Base-by-base conservation (phyloP, 208 protist genomes). In the Trypanosoma brucei region DNA sequence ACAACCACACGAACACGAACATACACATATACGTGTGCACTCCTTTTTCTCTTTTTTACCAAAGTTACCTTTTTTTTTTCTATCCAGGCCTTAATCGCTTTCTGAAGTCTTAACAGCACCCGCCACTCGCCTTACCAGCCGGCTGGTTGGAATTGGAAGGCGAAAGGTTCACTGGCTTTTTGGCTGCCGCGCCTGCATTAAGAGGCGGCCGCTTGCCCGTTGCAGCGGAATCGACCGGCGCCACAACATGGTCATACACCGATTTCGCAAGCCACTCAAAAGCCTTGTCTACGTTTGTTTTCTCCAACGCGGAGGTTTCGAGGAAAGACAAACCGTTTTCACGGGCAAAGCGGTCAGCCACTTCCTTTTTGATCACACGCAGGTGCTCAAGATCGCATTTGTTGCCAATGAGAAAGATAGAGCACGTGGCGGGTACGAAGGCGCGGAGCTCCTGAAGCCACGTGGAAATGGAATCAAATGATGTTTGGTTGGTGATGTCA, bases 381-480 rank as follows among this genome's bases (percentile, higher is more conserved):
- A 96, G 73, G 72, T 96, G 84, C 68, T 93, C 82, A 35, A 97
- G 69, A 74, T 97, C 94, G 67, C 84, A 94, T 79, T 99, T 99
- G 86, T 99, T 99, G 53, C 98, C 98, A 50, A 99, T 97, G 5
- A 99, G 85, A 79, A 99, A 98, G 70, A 99, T 98, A 45, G 97
- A 97, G 68, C 98, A 98, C 58, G 97, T 97, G 58, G 83, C 78
- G 6, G 93, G 89, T n/a, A 98, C 97, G 68, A 98, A 97, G 49
- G 97, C 90, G 50, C 96, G 92, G 36, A 99, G 84, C 84, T 99
- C 98, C 78, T 98, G 97, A 53, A 99, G 91, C 98, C 98, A 99
- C 35, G 95, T 94, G 3, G 96, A 95, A 51, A 99, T 95, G 55
- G 97, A 97, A 62, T 99, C 97, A 76, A 98, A 99, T 7, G 97